Percentiles rank a stretch among this genome's conserved stretches.
Evolutionary conservation across 768 basidiomycete species (phyloP).

Genomic region (Leccinum broughii): DNA sequence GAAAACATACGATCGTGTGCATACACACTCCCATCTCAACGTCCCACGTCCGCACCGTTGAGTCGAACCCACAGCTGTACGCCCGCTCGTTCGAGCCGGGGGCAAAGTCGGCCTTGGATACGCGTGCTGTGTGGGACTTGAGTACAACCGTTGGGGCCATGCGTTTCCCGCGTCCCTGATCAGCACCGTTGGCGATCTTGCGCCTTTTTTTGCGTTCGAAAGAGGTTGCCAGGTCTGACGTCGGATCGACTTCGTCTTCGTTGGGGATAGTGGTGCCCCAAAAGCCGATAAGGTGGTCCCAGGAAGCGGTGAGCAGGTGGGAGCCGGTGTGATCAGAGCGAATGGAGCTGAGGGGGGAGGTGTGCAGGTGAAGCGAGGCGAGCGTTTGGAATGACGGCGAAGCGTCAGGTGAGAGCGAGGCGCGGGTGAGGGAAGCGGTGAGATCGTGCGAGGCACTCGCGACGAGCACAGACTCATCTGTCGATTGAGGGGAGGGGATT

Average conservation of each 20-base stretch:
- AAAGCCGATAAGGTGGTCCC: constrained; percentile 84
- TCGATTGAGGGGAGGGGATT: constrained; percentile 39
- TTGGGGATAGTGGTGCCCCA: constrained; percentile 70
- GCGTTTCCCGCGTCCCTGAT: constrained; percentile 40
- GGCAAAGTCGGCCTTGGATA: constrained; percentile 71
- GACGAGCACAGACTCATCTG: constrained; percentile 41
- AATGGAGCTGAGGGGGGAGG: constrained; percentile 74
- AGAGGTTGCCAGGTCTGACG: background rate
- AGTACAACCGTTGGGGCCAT: constrained; percentile 75
- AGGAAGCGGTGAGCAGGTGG: constrained; percentile 78
- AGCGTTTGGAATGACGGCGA: constrained; percentile 30
- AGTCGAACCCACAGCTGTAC: constrained; percentile 86
- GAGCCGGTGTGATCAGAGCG: constrained; percentile 53
- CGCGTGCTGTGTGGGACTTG: constrained; percentile 79
- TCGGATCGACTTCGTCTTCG: constrained; percentile 55
- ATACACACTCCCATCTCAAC: constrained; percentile 72
- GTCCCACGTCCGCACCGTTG: constrained; percentile 89
- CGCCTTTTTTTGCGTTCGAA: constrained; percentile 58
- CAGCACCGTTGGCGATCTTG: constrained; percentile 43
- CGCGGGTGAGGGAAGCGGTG: constrained; percentile 56
- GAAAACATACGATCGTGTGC: constrained; percentile 64
- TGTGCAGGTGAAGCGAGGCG: constrained; percentile 82
- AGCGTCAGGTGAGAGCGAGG: constrained; percentile 13
- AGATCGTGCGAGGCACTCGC: constrained; percentile 81
- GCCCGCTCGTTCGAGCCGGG: constrained; percentile 43